phyloP scores from a whole-genome alignment of 2,329 filamentous ascomycete genomes.

The Monilinia aucupariae region DNA sequence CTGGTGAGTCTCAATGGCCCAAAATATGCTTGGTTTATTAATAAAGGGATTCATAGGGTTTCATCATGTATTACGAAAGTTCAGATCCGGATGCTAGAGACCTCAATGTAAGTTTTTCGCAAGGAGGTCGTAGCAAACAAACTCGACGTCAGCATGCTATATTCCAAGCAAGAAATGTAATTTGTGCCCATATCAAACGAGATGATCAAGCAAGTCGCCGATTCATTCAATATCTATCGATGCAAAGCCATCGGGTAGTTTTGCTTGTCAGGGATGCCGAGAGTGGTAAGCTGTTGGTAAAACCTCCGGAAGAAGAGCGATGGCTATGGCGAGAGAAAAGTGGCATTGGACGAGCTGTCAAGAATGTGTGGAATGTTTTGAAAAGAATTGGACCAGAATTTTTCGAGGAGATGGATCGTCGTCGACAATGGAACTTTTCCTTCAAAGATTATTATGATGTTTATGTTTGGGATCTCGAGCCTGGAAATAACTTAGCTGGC shows the following conservation, averaged over 20 bases:
- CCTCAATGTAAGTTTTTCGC: conserved; percentile 34
- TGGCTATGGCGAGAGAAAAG: conserved; percentile 39
- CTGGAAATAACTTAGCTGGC: conserved; percentile 33
- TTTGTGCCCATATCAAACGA: conserved; percentile 41
- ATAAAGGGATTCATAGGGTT: conserved; percentile 22
- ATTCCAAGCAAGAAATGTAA: conserved; percentile 38
- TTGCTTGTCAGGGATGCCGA: conserved; percentile 41
- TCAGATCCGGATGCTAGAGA: conserved; percentile 32
- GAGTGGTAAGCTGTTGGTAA: conserved; percentile 36
- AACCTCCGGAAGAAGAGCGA: conserved; percentile 37
- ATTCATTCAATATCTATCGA: conserved; percentile 41
- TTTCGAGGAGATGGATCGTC: conserved; percentile 39
- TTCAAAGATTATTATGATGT: conserved; percentile 43
- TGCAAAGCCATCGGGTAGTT: conserved; percentile 37
- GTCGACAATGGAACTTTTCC: conserved; percentile 37
- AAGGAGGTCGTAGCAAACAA: conserved; percentile 33
- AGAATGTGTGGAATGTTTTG: conserved; percentile 37
- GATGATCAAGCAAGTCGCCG: conserved; percentile 40
- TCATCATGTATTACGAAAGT: conserved; percentile 25
- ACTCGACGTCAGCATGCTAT: conserved; percentile 36
- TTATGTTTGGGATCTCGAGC: conserved; percentile 39
- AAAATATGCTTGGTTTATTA: background rate
- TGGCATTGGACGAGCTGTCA: conserved; percentile 38
- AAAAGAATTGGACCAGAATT: conserved; percentile 37
- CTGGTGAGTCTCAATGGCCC: conserved; percentile 26